These are phyloP conservation scores for Lipomyces spencermartinsiae DNA, from an alignment of 805 yeast genomes.

Conservation along the genomic window DNA sequence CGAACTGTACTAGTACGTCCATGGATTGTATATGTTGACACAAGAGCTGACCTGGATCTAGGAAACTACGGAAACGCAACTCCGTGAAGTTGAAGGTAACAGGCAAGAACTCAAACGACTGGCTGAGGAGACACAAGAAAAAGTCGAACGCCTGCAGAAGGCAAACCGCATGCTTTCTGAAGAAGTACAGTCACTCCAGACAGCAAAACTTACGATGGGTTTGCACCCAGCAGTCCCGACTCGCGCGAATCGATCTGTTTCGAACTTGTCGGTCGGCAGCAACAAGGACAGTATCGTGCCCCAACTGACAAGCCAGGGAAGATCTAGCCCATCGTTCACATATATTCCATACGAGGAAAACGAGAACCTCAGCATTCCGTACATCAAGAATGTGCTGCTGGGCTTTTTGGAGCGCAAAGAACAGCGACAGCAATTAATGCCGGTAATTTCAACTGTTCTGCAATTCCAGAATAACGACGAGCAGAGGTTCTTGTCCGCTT, in stretches of 20 bases:
- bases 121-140: constrained; percentile 47
- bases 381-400: constrained; percentile 84
- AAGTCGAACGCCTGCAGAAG: constrained; percentile 47
- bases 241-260: constrained; percentile 19
- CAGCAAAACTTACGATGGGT: constrained; percentile 38
- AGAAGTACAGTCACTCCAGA: constrained; percentile 45
- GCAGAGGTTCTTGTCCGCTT: constrained; percentile 66
- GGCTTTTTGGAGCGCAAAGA: constrained; percentile 93
- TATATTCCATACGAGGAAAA: constrained; percentile 33
- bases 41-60: constrained; percentile 4
- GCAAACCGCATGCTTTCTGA: constrained; percentile 46
- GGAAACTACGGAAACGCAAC: constrained; percentile 41
- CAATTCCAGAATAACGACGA: constrained; percentile 75
- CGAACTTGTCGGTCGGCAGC: constrained; percentile 19
- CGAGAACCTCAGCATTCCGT: constrained; percentile 53
- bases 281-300: constrained; percentile 7
- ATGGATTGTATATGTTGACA: not conserved
- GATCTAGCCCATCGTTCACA: constrained; percentile 12
- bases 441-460: constrained; percentile 80
- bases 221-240: constrained; percentile 6
- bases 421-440: constrained; percentile 83
- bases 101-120: constrained; percentile 46
- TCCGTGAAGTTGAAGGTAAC: constrained; percentile 44
- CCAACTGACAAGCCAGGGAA: not conserved
- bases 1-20: constrained; percentile 37